Base-by-base conservation (phyloP, 768 basidiomycete species). In the Mycena floridula region DNA sequence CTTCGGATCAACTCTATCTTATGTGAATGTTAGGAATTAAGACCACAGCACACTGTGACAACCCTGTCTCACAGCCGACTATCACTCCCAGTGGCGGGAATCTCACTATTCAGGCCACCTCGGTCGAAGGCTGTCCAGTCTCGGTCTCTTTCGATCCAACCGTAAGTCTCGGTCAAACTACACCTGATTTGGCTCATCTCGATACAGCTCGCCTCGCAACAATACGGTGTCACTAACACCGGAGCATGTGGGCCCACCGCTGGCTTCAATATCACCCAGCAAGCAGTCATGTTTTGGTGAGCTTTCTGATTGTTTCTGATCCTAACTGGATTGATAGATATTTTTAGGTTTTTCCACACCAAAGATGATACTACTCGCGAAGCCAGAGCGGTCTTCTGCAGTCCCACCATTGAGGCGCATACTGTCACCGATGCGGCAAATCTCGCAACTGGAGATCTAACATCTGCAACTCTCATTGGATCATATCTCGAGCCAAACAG, bases 271-370 rank as follows among this genome's bases (percentile, higher is more conserved):
- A 60, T 71, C 24, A 47, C 51, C 20, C 70, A 68, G 45, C 72
- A 68, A 26, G 80, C 83, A 7, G 79, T 85, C 35, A 71, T 85
- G 63, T 86, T 85, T 53, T 86, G 82, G 82, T 83, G 59, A 11
- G 60, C 44, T 11, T 3, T 16, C 28, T 40, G 24, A 6, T 40
- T 24, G 27, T 18, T 38, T 25, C 18, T n/a, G 13, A 18, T 20
- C 36, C 16, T 13, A 25, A 25, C 7, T 40, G 21, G 21, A 3
- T 36, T 21, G 18, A 27, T 35, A 46, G 11, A 27, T 24, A 48
- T 40, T 9, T 42, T 25, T 41, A 58, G 70, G 69, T 71, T 57
- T 56, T 82, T 69, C 56, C 65, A 74, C 43, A 46, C 44, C 5
- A 50, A 49, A 25, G 40, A 50, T 15, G 56, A 65, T 36, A 52